Evolutionary conservation across 805 yeast species (phyloP), one percentile per base, ranked within the genome.

Genomic region (Tetrapisispora taiwanensis): DNA sequence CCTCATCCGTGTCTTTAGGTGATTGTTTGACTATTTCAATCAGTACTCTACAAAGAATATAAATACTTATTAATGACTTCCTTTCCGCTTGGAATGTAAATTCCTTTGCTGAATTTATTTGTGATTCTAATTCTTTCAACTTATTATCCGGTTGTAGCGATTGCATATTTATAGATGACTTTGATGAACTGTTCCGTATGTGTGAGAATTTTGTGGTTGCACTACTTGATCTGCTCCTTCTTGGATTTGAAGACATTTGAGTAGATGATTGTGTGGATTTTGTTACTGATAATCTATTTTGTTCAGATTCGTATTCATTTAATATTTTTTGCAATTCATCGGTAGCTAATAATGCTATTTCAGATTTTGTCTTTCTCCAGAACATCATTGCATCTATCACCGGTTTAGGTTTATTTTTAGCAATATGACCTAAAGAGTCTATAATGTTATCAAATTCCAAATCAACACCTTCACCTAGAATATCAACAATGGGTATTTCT

Each of bases 321-420:
- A 67, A 33, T 2, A 69, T 68, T 44, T 60, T 69, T 41, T 75
- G 79, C 14, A 73, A 70, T 34, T 72, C 73, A 17, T 76, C 70
- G 4, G 79, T 72, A 1, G 83, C 78, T 62, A 74, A 68, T 26
- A 77, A 75, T 2, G 95, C 86, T 3, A 84, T 81, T 54, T 90
- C 97, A 13, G 94, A 80, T 62, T 92, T 92, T 1, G 90, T 78
- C 60, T 90, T 86, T 48, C 97, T 74, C 99, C 99, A 92, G 59
- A 85, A 89, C 97, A 92, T 89, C 47, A 92, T 95, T 7, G 95
- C 87, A 62, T 92, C 99, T 30, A 94, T 88, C 1, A 92, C 96
- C 0, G 96, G 95, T 57, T 87, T 89, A 0, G 97, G 97, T 52
- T 87, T 85, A 22, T 81, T 73, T 45, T 87, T 74, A 1, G 98